phyloP scores from a whole-genome alignment of 2,329 filamentous ascomycete species.

The Alternaria ventricosa region DNA sequence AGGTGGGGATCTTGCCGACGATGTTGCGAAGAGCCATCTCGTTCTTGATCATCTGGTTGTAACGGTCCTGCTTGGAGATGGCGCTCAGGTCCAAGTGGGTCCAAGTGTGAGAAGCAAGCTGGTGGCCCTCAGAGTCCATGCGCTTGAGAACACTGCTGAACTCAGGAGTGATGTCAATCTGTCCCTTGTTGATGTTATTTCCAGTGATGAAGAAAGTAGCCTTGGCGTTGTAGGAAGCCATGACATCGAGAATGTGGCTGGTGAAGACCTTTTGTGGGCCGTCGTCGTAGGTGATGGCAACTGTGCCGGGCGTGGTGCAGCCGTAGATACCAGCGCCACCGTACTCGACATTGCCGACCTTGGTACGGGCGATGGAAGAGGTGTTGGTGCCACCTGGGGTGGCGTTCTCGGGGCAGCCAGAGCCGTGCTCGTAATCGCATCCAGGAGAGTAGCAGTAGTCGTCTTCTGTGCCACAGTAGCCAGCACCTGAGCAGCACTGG shows the following conservation, averaged over 20 bases:
- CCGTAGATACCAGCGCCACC: slow-evolving; percentile 64
- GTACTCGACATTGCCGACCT: slow-evolving; percentile 62
- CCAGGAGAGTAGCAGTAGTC: slow-evolving; percentile 68
- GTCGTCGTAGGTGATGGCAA: slow-evolving; percentile 73
- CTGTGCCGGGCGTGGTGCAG: slow-evolving; percentile 60
- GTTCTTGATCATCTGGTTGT: slow-evolving; percentile 60
- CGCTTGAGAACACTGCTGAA: slow-evolving; percentile 62
- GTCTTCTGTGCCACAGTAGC: slow-evolving; percentile 60
- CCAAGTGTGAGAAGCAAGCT: slow-evolving; percentile 67
- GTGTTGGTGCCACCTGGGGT: slow-evolving; percentile 64
- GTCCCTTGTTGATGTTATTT: slow-evolving; percentile 63
- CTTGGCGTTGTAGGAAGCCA: slow-evolving; percentile 65
- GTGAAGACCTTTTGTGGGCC: slow-evolving; percentile 67
- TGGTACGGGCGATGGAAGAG: slow-evolving; percentile 58
- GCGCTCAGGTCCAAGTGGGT: slow-evolving; percentile 58
- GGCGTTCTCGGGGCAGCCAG: slow-evolving; percentile 66
- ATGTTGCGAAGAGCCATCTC: slow-evolving; percentile 64
- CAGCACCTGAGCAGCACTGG: slow-evolving; percentile 44
- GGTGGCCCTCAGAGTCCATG: slow-evolving; percentile 63
- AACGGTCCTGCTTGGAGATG: slow-evolving; percentile 53
- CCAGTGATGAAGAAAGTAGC: slow-evolving; percentile 73
- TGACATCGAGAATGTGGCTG: slow-evolving; percentile 65
- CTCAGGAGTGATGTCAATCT: slow-evolving; percentile 59
- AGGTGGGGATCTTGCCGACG: slow-evolving; percentile 62
- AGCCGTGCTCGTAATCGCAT: slow-evolving; percentile 67